Evolutionary conservation across 1,284 basidiomycete species (phyloP).

Genomic region (Ustilago tritici): DNA sequence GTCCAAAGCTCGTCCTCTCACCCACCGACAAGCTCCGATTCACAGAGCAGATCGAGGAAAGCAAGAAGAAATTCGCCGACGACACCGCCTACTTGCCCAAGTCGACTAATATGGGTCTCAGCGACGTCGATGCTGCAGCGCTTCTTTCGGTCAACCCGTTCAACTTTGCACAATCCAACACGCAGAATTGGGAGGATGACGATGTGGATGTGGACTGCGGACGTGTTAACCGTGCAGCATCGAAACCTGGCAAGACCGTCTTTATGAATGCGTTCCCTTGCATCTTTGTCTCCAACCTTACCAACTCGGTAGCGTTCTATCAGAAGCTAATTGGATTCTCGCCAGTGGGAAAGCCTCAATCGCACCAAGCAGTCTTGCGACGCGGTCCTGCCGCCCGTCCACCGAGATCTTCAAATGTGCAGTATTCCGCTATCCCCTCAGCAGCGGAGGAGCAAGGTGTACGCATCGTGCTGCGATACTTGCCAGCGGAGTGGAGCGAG

Average conservation of each 20-base stretch:
- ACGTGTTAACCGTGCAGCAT: conserved; percentile 4
- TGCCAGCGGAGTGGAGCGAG: conserved; percentile 50
- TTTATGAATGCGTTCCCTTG: conserved; percentile 46
- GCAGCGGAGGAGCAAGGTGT: conserved; percentile 44
- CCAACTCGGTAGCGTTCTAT: conserved; percentile 45
- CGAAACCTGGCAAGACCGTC: conserved; percentile 25
- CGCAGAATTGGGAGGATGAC: conserved; percentile 44
- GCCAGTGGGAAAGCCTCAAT: conserved; percentile 41
- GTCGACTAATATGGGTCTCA: conserved; percentile 54
- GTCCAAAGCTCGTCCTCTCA: conserved; percentile 36
- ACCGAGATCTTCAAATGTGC: conserved; percentile 20
- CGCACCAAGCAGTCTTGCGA: conserved; percentile 42
- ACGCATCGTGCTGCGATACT: conserved; percentile 39
- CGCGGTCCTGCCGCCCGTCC: conserved; percentile 41
- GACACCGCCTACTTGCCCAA: conserved; percentile 53
- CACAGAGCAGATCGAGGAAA: conserved; percentile 33
- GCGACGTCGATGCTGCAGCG: conserved; percentile 43
- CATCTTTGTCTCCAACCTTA: conserved; percentile 45
- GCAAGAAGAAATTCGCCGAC: conserved; percentile 42
- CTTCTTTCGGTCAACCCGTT: conserved; percentile 44
- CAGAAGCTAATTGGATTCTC: conserved; percentile 51
- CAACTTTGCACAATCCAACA: conserved; percentile 31
- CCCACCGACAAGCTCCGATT: conserved; percentile 33
- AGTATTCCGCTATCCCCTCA: conserved; percentile 39
- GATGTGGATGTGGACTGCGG: conserved; percentile 49